Evolutionary conservation across 352 stramenopile species (phyloP), one percentile per base, ranked within the genome.

Genomic region (Globisporangium apiculatum): DNA sequence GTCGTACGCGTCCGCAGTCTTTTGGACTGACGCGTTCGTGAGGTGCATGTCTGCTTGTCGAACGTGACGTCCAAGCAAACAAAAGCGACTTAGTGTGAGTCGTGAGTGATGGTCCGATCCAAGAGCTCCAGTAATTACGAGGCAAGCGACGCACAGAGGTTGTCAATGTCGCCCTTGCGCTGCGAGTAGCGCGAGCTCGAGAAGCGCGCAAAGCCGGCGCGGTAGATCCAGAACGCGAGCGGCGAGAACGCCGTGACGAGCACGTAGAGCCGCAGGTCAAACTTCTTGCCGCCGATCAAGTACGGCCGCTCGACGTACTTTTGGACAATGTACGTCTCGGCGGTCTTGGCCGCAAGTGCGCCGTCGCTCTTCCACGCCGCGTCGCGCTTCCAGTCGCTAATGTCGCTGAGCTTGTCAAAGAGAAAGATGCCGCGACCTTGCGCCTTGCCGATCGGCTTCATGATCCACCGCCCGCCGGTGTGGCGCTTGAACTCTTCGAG

Each of bases 21-120:
- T 96, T 62, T 98, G 95, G 14, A 98, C 79, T 9, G 88, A 84
- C 60, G 94, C 92, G 53, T 98, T 98, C 1, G 93, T 97, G 37
- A 98, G 75, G 61, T 98, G 93, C 87, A 98, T 97, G 62, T 86
- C 71, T 79, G 91, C 48, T 97, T 97, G 12, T 31, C 24, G 24
- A 31, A 31, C 24, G 24, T 31, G 24, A 31, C 24, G 24, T 31
- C 24, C 1, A 31, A 31, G 24, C 24, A 31, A 31, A 31, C 24
- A 31, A 3, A 3, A 31, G 24, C 24, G 24, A 31, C 24, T 31
- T 31, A 31, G 3, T 31, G 24, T 31, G 24, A 31, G 24, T 31
- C 24, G 24, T 31, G 24, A 31, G 24, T 31, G 24, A 31, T 31
- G 24, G 24, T 31, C 24, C 2, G 24, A 31, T 31, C 24, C 24